Conservation (phyloP, 306 rosid genomes). For the Quercus mongolica region DNA sequence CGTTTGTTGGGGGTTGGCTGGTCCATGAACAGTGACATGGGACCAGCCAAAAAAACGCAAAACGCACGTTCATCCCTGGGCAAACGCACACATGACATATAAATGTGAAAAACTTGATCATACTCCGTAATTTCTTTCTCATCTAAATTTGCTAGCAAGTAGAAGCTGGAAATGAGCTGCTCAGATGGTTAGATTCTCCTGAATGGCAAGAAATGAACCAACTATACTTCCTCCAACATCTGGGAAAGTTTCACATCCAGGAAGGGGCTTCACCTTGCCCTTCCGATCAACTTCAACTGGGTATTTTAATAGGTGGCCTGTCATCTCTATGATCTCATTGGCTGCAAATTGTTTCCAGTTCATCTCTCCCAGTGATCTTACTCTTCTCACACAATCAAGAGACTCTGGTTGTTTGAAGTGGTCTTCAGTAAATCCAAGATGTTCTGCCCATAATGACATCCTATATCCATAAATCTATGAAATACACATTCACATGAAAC, state of each 20-base stretch:
- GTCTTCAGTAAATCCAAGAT: conserved; percentile 60
- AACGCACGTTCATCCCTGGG: too few relatives aligned
- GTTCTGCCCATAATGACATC: conserved; percentile 99
- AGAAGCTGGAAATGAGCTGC: conserved; percentile 14
- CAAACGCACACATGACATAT: not conserved
- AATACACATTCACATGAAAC: conserved; percentile 13
- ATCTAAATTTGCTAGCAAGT: conserved; percentile 3
- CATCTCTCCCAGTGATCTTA: conserved; percentile 62
- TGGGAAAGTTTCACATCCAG: conserved; percentile 77
- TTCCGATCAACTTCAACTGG: conserved; percentile 75
- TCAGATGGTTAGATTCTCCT: conserved; percentile 86
- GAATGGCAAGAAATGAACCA: conserved; percentile 90
- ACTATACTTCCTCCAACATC: conserved; percentile 87
- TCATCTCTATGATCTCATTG: conserved; percentile 69
- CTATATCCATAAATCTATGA: conserved; percentile 82
- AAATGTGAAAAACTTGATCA: conserved; percentile 21
- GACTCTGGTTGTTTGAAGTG: conserved; percentile 78
- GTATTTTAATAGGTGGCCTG: conserved; percentile 81
- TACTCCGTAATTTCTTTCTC: conserved; percentile 22
- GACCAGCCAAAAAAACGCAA: too few relatives aligned
- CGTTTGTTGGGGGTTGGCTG: too few relatives aligned
- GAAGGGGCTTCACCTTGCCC: conserved; percentile 78
- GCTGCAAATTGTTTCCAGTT: conserved; percentile 85
- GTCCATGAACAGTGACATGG: too few relatives aligned
- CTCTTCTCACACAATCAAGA: conserved; percentile 75